Base-by-base conservation (phyloP, 2,329 filamentous ascomycete species). In the Malbranchea zuffiana region DNA sequence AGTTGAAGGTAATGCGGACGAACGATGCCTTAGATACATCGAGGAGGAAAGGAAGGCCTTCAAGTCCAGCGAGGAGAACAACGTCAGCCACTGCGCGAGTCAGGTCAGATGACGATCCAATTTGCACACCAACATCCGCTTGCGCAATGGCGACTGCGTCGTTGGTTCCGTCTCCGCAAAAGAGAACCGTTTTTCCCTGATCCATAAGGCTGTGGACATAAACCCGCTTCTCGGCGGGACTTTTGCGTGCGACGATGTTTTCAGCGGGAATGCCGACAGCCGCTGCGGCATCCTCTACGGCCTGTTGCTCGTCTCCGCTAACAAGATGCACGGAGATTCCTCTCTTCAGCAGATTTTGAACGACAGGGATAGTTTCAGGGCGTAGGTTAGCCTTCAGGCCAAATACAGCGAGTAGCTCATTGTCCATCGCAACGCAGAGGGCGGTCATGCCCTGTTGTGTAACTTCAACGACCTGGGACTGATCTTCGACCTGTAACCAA, bases 91-190 rank as follows among this genome's bases (percentile, higher is more conserved):
- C 78, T 2, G 65, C 68, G 37, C 72, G 64, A 0, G 82, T 78
- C 1, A 86, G 66, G 39, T 85, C 80, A 1, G 69, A 74, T 3
- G 67, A 65, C 39, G 63, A 67, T 41, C 71, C 71, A 52, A 88
- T 72, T 45, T 83, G 78, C 0, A 86, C 65, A 18, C 83, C 83
- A 18, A 88, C 69, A 4, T 71, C 71, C 1, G 83, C 80, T 50
- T 78, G 72, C 0, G 80, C 75, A 2, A 88, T 66, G 0, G 82
- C 82, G 2, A 74, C 67, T 0, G 82, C 79, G 50, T 88, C 82
- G 53, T 88, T 88, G 10, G 80, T 85, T 1, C 83, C 83, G 47
- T 88, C 82, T 21, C 82, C 82, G 34, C 73, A 71, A 55, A 88
- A 87, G 4, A 86, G 56, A 12, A 83, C 70, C 1, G 69, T 45